Evolutionary conservation across 1,284 basidiomycete species (phyloP), one percentile per base, ranked within the genome.

Genomic region (Xerocomus tenax): DNA sequence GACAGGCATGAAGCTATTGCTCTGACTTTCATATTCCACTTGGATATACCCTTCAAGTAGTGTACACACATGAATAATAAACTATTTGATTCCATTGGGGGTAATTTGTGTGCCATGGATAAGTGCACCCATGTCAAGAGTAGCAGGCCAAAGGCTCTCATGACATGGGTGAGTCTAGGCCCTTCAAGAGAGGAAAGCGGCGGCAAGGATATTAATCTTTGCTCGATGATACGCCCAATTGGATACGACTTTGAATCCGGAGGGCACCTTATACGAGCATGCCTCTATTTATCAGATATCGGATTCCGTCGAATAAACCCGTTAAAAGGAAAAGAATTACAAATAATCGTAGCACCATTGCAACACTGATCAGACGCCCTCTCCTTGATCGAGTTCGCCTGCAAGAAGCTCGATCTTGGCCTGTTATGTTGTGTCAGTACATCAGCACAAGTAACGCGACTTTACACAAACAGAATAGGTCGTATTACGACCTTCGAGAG

Each of bases 191-290:
- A 12, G 21, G 9, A 16, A 6, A 36, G 13, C 23, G 30, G 30
- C 1, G 40, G 35, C 32, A 42, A 29, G 26, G 10, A 39, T 34
- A 19, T 68, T 63, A 50, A 67, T 82, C 44, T 82, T 55, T 77
- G 86, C 85, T 86, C 82, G 81, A 84, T 73, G 66, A 89, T 89
- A 88, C 86, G 82, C 86, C 84, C 71, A 57, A 62, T 76, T 77
- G 78, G 76, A 71, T 77, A 75, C 70, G 68, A 61, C 61, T 74
- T 87, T 72, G 62, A 56, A 73, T 77, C 80, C 77, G 78, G 62
- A 72, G 68, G 82, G 86, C 83, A 88, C 86, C 86, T 87, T 84
- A 48, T 84, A 84, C 80, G 74, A 86, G 85, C 86, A 76, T 56
- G 30, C 15, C 26, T 43, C 19, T 29, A 7, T 32, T 44, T 15